phyloP scores from a whole-genome alignment of 2,329 filamentous ascomycete genomes.

The Colletotrichum magnum region DNA sequence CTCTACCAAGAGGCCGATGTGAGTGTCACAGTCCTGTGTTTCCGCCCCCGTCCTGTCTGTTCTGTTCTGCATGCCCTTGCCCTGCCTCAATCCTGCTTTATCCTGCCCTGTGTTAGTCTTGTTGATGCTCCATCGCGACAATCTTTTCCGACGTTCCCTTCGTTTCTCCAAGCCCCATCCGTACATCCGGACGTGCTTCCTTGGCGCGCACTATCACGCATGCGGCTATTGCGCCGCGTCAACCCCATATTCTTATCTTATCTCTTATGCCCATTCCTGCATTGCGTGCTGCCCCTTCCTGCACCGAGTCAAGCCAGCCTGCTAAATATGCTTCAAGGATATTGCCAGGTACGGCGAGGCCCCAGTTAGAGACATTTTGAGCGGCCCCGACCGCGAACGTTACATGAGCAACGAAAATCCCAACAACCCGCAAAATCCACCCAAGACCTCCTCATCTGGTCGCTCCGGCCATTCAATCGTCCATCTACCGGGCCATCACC shows the following conservation, averaged over 20 bases:
- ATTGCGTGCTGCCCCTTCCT: slow-evolving; percentile 18
- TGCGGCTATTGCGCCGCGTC: slow-evolving; percentile 37
- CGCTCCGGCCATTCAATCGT: slow-evolving; percentile 73
- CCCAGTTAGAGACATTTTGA: slow-evolving; percentile 79
- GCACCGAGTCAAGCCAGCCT: slow-evolving; percentile 39
- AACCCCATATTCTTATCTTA: slow-evolving; percentile 36
- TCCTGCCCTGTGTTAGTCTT: neutral
- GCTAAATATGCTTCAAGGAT: slow-evolving; percentile 64
- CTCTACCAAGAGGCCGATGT: slow-evolving; percentile 90
- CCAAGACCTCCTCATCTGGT: slow-evolving; percentile 74
- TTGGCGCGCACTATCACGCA: slow-evolving; percentile 38
- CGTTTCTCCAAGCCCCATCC: slow-evolving; percentile 22
- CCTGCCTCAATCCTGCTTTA: neutral
- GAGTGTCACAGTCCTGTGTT: slow-evolving; percentile 49
- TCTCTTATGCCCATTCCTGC: slow-evolving; percentile 34
- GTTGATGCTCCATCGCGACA: slow-evolving; percentile 4
- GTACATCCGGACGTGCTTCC: slow-evolving; percentile 21
- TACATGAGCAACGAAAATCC: slow-evolving; percentile 65
- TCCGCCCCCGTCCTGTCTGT: too few species aligned
- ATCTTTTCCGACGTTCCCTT: slow-evolving; percentile 22
- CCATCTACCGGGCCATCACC: slow-evolving; percentile 75
- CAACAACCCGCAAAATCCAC: slow-evolving; percentile 62
- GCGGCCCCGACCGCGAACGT: slow-evolving; percentile 78
- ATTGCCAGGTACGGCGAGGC: slow-evolving; percentile 84
- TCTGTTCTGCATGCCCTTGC: neutral